Evolutionary conservation across 768 basidiomycete genomes (phyloP), one percentile per base, ranked within the genome.

Genomic region (Brasilioporus rufonigricans): DNA sequence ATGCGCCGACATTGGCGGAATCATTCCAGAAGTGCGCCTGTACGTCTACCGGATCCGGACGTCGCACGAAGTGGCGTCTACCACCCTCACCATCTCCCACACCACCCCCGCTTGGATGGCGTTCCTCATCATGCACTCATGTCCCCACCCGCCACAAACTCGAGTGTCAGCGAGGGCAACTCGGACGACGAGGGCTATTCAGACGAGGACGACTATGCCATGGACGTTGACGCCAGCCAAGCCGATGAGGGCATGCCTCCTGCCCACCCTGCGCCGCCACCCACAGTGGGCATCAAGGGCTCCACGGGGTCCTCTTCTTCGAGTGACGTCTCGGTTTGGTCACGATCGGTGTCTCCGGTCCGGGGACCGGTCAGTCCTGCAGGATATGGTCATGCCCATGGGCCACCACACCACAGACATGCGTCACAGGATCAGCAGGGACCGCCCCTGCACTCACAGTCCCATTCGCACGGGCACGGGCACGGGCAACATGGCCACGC

Each of bases 1-100:
- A 91, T 91, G 89, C 80, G 89, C 29, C 76, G 89, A 6, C 89
- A 91, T 62, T 85, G 83, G 65, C 77, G 87, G 43, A 90, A 87
- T 66, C 88, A 91, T 57, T 72, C 69, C 0, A 33, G 67, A 48
- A 70, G 62, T 46, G 61, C 60, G 0, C 56, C 70, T 23, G 47
- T 60, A 10, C 65, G 58, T 48, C 41, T 69, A 0, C 59, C 63
- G 0, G 69, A 71, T 50, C 32, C 52, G 27, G 63, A 64, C 43
- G 10, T 66, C 44, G 38, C 26, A 24, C 50, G 52, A 0, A 16
- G 41, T 36, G 58, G 48, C 44, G 31, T 51, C 6, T 68, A 63
- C 41, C 60, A 61, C 33, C 33, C 64, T 18, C 58, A 59, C 10
- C 57, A 59, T 2, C 39, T 21, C 31, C 52, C 50, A 9, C 43